Evolutionary conservation across 371 early-diverging fungal genomes (phyloP).

Genomic region (Actinomortierella wolfii): DNA sequence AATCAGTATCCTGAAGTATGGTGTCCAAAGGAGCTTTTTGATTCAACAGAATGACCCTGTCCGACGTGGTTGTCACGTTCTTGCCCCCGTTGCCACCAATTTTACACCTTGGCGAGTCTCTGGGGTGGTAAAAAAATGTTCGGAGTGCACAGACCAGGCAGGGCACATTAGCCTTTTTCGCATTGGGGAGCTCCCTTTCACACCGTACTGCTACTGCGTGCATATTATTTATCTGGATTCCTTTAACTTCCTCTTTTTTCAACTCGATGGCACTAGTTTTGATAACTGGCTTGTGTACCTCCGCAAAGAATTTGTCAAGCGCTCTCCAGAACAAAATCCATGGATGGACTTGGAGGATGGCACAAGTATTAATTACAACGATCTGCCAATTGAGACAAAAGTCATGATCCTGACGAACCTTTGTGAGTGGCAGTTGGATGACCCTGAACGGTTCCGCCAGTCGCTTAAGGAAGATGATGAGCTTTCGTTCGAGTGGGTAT

Average conservation of each 20-base stretch:
- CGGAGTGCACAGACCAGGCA: too few species aligned
- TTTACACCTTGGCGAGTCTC: too few species aligned
- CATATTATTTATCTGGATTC: not conserved
- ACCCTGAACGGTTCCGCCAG: constrained; percentile 66
- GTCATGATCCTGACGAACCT: constrained; percentile 52
- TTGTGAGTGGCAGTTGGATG: constrained; percentile 75
- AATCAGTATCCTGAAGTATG: too few species aligned
- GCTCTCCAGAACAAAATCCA: constrained; percentile 38
- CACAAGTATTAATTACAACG: constrained; percentile 43
- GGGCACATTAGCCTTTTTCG: too few species aligned
- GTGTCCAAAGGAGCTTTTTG: too few species aligned
- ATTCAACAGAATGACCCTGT: too few species aligned
- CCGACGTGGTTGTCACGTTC: too few species aligned
- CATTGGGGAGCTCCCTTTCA: too few species aligned
- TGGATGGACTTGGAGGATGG: constrained; percentile 29
- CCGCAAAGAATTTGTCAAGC: constrained; percentile 57
- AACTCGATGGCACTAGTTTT: constrained; percentile 32
- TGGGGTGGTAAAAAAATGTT: too few species aligned
- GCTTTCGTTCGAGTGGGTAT: constrained; percentile 65
- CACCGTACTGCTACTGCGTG: too few species aligned
- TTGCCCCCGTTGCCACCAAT: too few species aligned
- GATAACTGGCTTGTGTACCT: constrained; percentile 65
- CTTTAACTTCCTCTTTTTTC: not conserved
- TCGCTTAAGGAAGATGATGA: constrained; percentile 62
- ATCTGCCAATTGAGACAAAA: constrained; percentile 50